Conservation (phyloP, 2,329 filamentous ascomycete genomes). For the Cordyceps fumosorosea region DNA sequence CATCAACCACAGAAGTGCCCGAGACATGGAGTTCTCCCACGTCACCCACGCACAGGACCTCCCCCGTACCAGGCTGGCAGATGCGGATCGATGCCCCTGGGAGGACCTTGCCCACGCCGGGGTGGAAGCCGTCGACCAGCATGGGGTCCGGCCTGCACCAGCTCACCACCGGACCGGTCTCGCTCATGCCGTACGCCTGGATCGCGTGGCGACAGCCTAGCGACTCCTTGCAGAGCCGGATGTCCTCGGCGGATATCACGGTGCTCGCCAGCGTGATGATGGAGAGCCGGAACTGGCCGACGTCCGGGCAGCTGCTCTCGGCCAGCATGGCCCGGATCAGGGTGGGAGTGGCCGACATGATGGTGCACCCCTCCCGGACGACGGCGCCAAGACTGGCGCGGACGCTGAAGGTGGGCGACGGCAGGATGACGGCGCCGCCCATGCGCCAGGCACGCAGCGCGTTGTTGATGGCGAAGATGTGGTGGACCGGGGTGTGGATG, state of each 20-base stretch:
- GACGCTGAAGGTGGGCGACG: conserved; percentile 28
- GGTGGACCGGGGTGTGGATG: conserved; percentile 31
- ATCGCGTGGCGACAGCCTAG: conserved; percentile 27
- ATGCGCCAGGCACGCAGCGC: conserved; percentile 30
- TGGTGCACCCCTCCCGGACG: conserved; percentile 26
- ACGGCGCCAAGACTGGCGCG: conserved; percentile 26
- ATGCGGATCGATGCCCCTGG: conserved; percentile 33
- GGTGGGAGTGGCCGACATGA: conserved; percentile 35
- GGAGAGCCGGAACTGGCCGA: conserved; percentile 23
- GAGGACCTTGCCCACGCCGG: conserved; percentile 35
- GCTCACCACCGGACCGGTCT: conserved; percentile 35
- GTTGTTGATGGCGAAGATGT: conserved; percentile 35
- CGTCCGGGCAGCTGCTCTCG: conserved; percentile 23
- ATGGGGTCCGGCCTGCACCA: conserved; percentile 28
- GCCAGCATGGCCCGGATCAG: conserved; percentile 27
- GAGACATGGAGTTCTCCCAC: conserved; percentile 36
- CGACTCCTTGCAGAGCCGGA: conserved; percentile 25
- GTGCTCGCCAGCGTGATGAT: conserved; percentile 31
- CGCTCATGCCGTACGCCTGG: conserved; percentile 41
- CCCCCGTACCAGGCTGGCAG: conserved; percentile 26
- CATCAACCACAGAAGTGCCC: conserved; percentile 28
- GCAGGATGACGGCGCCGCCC: conserved; percentile 29
- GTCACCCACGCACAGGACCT: conserved; percentile 24
- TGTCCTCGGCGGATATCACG: conserved; percentile 24
- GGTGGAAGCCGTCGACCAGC: conserved; percentile 27